These are phyloP conservation scores for Ustilago trichophora DNA, from an alignment of 1,284 basidiomycete genomes.

Conservation along the genomic window DNA sequence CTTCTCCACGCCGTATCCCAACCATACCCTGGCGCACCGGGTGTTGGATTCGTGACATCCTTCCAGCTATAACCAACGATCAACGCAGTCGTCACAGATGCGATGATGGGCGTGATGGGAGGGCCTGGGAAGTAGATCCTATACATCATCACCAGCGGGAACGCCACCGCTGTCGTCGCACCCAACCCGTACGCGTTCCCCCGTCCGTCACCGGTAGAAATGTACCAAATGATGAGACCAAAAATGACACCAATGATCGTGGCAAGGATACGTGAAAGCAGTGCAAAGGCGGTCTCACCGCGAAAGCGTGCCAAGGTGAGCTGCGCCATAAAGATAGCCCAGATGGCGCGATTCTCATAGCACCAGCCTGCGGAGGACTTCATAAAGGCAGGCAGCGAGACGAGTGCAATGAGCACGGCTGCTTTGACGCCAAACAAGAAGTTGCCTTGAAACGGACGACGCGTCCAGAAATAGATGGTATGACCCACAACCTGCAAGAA, in stretches of 20 bases:
- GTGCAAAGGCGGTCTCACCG: conserved; percentile 60
- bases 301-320: conserved; percentile 56
- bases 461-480: conserved; percentile 28
- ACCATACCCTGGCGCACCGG: conserved; percentile 66
- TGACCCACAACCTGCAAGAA: conserved; percentile 51
- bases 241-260: conserved; percentile 69
- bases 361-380: conserved; percentile 54
- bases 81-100: conserved; percentile 74
- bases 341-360: conserved; percentile 60
- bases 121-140: conserved; percentile 79
- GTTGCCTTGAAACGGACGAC: conserved; percentile 62
- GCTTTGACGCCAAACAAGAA: conserved; percentile 81
- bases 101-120: conserved; percentile 78
- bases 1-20: conserved; percentile 70
- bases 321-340: conserved; percentile 65
- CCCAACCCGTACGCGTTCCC: conserved; percentile 78
- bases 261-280: conserved; percentile 52
- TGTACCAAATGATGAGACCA: conserved; percentile 77
- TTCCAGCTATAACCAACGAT: conserved; percentile 60
- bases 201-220: conserved; percentile 69
- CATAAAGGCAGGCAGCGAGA: conserved; percentile 53
- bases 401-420: conserved; percentile 73
- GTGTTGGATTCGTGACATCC: conserved; percentile 49
- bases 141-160: conserved; percentile 72
- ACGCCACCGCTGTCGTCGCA: conserved; percentile 75